Conservation (phyloP, 1,284 basidiomycete genomes). For the Fomes fomentarius region DNA sequence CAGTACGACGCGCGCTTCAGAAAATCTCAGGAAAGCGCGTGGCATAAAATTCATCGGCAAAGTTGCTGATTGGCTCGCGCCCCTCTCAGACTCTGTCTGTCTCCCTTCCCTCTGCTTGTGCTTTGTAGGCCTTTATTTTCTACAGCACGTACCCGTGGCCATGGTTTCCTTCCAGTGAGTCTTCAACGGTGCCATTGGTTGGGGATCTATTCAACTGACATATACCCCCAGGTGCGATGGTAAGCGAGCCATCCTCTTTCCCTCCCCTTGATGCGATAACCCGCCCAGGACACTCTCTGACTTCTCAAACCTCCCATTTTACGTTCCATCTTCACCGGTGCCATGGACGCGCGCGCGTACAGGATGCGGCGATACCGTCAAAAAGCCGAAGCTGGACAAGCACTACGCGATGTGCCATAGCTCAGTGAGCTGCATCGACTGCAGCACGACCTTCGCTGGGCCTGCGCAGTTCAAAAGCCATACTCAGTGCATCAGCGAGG, state of each 20-base stretch:
- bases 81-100: neutral
- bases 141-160: neutral
- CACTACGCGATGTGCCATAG: slow-evolving; percentile 63
- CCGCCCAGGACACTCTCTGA: slow-evolving; percentile 16
- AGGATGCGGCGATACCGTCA: slow-evolving; percentile 85
- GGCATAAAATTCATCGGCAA: slow-evolving; percentile 21
- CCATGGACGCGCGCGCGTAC: neutral
- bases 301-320: neutral
- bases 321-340: neutral
- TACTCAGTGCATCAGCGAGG: slow-evolving; percentile 86
- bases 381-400: slow-evolving; percentile 88
- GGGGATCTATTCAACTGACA: neutral
- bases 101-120: neutral
- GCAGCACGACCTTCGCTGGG: slow-evolving; percentile 77
- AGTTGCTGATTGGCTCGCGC: slow-evolving; percentile 14
- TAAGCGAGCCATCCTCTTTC: slow-evolving; percentile 24
- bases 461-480: slow-evolving; percentile 82
- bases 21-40: slow-evolving; percentile 8
- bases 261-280: slow-evolving; percentile 11
- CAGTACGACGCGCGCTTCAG: neutral
- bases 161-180: slow-evolving; percentile 66
- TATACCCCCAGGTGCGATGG: slow-evolving; percentile 48
- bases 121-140: neutral
- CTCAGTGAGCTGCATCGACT: slow-evolving; percentile 88
- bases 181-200: too few relatives aligned